Conservation (phyloP, 2,329 filamentous ascomycete genomes). For the Aureobasidium zeae region DNA sequence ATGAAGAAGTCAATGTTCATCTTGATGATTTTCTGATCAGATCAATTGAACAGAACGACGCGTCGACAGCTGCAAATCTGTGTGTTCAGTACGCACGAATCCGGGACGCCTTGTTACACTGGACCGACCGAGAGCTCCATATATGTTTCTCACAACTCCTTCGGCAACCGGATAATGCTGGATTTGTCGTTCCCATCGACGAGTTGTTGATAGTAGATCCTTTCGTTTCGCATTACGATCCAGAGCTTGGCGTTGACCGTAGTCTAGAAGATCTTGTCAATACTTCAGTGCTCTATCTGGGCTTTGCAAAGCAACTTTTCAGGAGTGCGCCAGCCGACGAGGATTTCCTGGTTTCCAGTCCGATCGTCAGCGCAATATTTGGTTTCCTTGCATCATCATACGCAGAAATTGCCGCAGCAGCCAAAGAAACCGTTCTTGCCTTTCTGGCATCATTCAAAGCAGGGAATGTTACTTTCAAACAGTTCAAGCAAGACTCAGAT, state of each 20-base stretch:
- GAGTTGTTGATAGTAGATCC: conserved; percentile 2
- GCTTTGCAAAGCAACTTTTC: conserved; percentile 8
- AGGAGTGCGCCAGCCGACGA: neutral
- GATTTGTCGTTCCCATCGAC: conserved; percentile 8
- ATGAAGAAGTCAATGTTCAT: conserved; percentile 10
- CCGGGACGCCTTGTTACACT: conserved; percentile 16
- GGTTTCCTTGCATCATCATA: conserved; percentile 8
- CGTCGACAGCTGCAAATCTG: conserved; percentile 17
- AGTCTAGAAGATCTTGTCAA: conserved; percentile 3
- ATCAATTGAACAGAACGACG: conserved; percentile 19
- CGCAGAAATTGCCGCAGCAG: conserved; percentile 7
- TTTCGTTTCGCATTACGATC: conserved; percentile 7
- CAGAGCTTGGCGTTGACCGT: conserved; percentile 2
- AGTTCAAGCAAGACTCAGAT: conserved; percentile 2
- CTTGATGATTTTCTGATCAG: conserved; percentile 16
- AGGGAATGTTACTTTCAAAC: conserved; percentile 1
- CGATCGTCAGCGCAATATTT: conserved; percentile 3
- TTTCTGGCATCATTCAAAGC: conserved; percentile 10
- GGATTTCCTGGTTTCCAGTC: conserved; percentile 3
- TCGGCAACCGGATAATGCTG: conserved; percentile 3
- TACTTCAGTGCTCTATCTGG: conserved; percentile 6
- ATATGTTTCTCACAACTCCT: conserved; percentile 12
- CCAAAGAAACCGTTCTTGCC: conserved; percentile 15
- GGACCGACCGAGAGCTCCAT: conserved; percentile 7
- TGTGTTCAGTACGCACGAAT: conserved; percentile 19